Evolutionary conservation across 2,329 filamentous ascomycete genomes (phyloP).

Genomic region (Bipolaris sorokiniana): DNA sequence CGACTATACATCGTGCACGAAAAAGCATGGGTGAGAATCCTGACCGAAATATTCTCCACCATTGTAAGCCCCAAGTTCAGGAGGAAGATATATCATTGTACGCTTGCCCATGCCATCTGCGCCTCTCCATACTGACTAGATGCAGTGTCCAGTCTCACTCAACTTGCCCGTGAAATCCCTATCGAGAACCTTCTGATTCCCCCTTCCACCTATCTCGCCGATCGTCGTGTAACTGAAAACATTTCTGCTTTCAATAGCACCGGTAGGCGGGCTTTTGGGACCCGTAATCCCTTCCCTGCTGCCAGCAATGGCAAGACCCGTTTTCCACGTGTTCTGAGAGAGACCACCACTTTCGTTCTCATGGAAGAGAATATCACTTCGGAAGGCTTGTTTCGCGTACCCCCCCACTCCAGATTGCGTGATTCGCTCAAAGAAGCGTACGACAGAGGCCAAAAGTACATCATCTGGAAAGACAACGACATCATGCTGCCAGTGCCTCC

Average conservation of each 20-base stretch:
- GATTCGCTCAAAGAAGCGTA: slow-evolving; percentile 62
- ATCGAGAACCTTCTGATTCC: slow-evolving; percentile 62
- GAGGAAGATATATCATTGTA: slow-evolving; percentile 63
- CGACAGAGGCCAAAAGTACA: slow-evolving; percentile 61
- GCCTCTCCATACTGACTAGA: slow-evolving; percentile 16
- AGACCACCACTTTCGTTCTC: slow-evolving; percentile 60
- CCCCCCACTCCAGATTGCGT: slow-evolving; percentile 57
- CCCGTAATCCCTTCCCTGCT: slow-evolving; percentile 56
- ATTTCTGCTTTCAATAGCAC: slow-evolving; percentile 56
- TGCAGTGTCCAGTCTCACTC: slow-evolving; percentile 57
- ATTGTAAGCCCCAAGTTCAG: slow-evolving; percentile 64
- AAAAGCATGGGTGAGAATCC: slow-evolving; percentile 62
- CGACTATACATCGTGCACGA: slow-evolving; percentile 65
- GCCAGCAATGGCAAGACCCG: slow-evolving; percentile 54
- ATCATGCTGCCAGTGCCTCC: slow-evolving; percentile 41
- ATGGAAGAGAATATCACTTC: slow-evolving; percentile 55
- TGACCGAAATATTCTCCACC: slow-evolving; percentile 63
- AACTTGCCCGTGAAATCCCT: slow-evolving; percentile 57
- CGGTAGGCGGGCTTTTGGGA: slow-evolving; percentile 55
- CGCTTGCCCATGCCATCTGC: slow-evolving; percentile 16
- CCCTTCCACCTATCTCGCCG: slow-evolving; percentile 60
- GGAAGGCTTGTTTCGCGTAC: slow-evolving; percentile 62
- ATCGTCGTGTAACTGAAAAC: slow-evolving; percentile 57
- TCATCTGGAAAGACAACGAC: slow-evolving; percentile 58
- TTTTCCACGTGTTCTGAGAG: slow-evolving; percentile 59